Evolutionary conservation across 192 early-diverging fungal species (phyloP).

Genomic region (Coemansia sp.): DNA sequence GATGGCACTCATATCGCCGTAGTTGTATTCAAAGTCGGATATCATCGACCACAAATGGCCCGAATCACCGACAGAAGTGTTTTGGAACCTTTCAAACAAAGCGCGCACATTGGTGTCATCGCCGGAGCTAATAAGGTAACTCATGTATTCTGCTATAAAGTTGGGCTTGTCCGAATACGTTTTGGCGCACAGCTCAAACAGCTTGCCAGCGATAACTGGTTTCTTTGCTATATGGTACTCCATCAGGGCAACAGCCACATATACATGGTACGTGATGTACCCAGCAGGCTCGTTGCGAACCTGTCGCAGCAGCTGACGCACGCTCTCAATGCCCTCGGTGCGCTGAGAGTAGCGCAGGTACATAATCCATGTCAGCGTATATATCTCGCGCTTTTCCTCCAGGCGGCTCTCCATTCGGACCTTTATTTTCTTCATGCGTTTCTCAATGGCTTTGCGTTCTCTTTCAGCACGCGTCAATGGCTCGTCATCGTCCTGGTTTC

Average conservation of each 20-base stretch:
- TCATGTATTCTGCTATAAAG: slow-evolving; percentile 80
- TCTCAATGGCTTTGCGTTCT: slow-evolving; percentile 22
- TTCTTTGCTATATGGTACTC: slow-evolving; percentile 92
- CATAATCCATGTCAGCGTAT: slow-evolving; percentile 80
- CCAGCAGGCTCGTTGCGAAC: slow-evolving; percentile 69
- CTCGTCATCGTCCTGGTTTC: slow-evolving; percentile 7
- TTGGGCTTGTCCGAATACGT: slow-evolving; percentile 69
- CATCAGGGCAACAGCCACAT: slow-evolving; percentile 85
- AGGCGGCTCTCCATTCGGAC: slow-evolving; percentile 39
- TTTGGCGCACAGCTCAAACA: slow-evolving; percentile 90
- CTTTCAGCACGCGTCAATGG: background rate
- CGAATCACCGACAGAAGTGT: slow-evolving; percentile 65
- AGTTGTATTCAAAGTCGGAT: slow-evolving; percentile 81
- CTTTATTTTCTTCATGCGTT: slow-evolving; percentile 41
- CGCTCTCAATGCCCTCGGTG: slow-evolving; percentile 72
- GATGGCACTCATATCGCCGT: slow-evolving; percentile 78
- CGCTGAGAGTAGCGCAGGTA: slow-evolving; percentile 83
- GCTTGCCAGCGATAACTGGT: slow-evolving; percentile 74
- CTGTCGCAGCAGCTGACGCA: slow-evolving; percentile 69
- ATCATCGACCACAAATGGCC: slow-evolving; percentile 80
- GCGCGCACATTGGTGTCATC: slow-evolving; percentile 92
- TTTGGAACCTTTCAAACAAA: slow-evolving; percentile 86
- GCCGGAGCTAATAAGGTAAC: slow-evolving; percentile 83
- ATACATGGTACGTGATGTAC: slow-evolving; percentile 83
- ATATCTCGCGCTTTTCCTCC: slow-evolving; percentile 52